Conservation (phyloP, 2,329 filamentous ascomycete species). For the Ilyonectria robusta region DNA sequence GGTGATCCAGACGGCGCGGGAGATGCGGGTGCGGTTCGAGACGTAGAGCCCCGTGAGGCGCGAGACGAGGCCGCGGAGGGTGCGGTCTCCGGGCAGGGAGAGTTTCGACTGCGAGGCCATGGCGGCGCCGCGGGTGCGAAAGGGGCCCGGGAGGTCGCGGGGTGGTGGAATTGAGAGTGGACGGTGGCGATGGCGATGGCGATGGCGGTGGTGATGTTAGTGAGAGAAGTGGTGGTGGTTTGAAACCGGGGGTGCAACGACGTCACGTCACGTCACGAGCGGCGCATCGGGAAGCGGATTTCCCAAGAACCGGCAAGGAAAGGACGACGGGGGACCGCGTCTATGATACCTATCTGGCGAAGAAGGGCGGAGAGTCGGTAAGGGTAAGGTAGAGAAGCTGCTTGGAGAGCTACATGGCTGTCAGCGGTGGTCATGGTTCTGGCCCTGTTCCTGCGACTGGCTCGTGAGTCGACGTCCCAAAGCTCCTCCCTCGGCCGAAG, state of each 20-base stretch:
- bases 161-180: neutral
- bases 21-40: constrained; percentile 84
- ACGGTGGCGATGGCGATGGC: neutral
- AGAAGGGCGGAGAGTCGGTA: neutral
- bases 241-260: constrained; percentile 34
- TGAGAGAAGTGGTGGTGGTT: neutral
- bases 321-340: neutral
- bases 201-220: neutral
- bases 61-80: constrained; percentile 75
- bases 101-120: constrained; percentile 87
- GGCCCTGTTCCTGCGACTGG: constrained; percentile 17
- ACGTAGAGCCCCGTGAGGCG: constrained; percentile 82
- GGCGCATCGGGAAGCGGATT: constrained; percentile 33
- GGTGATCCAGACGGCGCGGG: constrained; percentile 85
- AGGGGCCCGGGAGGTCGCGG: constrained; percentile 5
- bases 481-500: constrained; percentile 50
- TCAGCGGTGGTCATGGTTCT: constrained; percentile 3
- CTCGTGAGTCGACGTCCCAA: constrained; percentile 15
- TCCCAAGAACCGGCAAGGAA: constrained; percentile 5
- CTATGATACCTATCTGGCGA: neutral
- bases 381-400: constrained; percentile 2
- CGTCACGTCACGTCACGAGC: constrained; percentile 44
- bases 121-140: constrained; percentile 29
- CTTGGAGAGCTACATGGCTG: constrained; percentile 18
- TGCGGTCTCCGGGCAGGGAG: constrained; percentile 71